These are phyloP conservation scores for Blastomyces percursus DNA, from an alignment of 2,329 filamentous ascomycete genomes.

Conservation along the genomic window DNA sequence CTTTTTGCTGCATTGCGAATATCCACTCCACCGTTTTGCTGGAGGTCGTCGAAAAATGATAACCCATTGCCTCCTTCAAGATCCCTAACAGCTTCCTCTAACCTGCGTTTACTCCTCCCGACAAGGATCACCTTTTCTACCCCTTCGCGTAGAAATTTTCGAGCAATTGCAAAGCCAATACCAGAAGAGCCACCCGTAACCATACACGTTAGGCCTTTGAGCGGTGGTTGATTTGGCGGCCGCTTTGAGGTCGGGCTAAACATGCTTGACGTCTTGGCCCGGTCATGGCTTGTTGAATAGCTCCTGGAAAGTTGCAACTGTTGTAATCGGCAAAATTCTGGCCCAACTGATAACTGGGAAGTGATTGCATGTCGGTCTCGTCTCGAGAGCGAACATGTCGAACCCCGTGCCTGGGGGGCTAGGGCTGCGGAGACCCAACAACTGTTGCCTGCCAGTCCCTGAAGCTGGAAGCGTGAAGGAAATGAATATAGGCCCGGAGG, in stretches of 20 bases:
- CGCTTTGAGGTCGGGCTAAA: not conserved
- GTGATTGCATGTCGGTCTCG: not conserved
- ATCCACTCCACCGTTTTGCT: not conserved
- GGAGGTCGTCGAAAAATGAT: not conserved
- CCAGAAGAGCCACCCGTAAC: constrained; percentile 61
- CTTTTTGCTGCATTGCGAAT: not conserved
- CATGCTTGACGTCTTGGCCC: not conserved
- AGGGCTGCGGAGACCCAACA: not conserved
- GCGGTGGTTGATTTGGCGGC: constrained; percentile 10
- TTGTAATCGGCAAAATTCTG: not conserved
- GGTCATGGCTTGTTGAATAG: not conserved
- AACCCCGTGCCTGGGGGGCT: not conserved
- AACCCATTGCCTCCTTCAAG: constrained; percentile 11
- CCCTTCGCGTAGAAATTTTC: constrained; percentile 53
- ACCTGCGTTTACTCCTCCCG: constrained; percentile 43
- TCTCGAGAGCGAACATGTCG: not conserved
- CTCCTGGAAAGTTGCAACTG: not conserved
- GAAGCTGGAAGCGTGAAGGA: not conserved
- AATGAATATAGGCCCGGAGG: not conserved
- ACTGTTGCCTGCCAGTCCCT: not conserved
- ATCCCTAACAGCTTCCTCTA: constrained; percentile 30
- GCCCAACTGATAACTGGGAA: not conserved
- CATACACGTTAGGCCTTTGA: constrained; percentile 36
- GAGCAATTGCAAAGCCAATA: constrained; percentile 58
- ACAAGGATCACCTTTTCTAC: constrained; percentile 49